Conservation (phyloP, 306 rosid genomes). For the Oxytropis ochrocephala region DNA sequence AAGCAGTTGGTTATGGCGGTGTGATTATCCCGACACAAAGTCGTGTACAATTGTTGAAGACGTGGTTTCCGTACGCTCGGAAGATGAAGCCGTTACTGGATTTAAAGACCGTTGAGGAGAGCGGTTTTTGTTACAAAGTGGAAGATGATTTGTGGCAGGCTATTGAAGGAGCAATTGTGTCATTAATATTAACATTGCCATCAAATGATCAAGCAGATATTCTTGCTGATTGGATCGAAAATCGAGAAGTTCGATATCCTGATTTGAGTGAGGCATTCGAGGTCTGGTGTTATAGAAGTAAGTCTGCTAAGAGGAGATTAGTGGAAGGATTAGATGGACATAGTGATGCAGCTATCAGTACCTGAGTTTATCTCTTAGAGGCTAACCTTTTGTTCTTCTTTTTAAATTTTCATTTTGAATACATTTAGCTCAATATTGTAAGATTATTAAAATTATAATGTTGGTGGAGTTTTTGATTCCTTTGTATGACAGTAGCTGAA, state of each 20-base stretch:
- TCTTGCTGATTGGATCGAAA: conserved; percentile 75
- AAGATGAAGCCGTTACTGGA: conserved; percentile 81
- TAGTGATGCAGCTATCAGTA: conserved; percentile 30
- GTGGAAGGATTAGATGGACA: conserved; percentile 49
- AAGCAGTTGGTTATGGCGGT: conserved; percentile 85
- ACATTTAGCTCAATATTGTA: conserved; percentile 6
- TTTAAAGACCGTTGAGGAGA: conserved; percentile 44
- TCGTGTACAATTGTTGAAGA: conserved; percentile 54
- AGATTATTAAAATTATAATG: conserved; percentile 2
- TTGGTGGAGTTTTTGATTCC: neutral
- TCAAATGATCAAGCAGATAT: conserved; percentile 92
- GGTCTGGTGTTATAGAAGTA: conserved; percentile 91
- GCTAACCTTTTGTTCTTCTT: neutral
- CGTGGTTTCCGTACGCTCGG: conserved; percentile 82
- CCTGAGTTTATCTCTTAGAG: conserved; percentile 17
- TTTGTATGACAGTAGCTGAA: neutral
- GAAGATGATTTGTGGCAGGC: conserved; percentile 72
- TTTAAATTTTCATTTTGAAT: neutral
- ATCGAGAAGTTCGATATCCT: conserved; percentile 55
- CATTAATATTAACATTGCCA: conserved; percentile 71
- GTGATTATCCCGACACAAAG: conserved; percentile 69
- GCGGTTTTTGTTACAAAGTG: conserved; percentile 56
- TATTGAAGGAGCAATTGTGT: conserved; percentile 76
- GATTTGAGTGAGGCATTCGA: conserved; percentile 89
- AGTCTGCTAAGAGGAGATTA: conserved; percentile 85